Conservation (phyloP, 1,139 yeast species). For the Suhomyces bolitotheri region DNA sequence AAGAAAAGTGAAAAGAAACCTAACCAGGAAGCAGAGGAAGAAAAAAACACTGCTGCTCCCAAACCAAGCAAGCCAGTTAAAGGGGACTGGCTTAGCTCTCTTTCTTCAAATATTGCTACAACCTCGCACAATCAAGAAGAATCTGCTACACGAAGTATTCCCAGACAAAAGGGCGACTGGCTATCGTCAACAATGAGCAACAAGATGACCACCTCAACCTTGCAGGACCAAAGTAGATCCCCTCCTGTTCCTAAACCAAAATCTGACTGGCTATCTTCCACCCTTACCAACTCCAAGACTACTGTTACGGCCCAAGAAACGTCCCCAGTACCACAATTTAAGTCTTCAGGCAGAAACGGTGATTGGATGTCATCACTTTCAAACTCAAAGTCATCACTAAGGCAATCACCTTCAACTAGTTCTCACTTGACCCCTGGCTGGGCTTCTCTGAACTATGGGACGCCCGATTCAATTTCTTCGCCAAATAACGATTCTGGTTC, state of each 20-base stretch:
- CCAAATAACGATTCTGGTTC: conserved; percentile 1
- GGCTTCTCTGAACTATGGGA: conserved; percentile 5
- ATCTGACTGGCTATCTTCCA: conserved; percentile 19
- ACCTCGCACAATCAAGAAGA: conserved; percentile 7
- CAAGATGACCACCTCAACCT: conserved; percentile 13
- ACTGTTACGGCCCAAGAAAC: conserved; percentile 13
- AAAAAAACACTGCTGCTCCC: conserved; percentile 4
- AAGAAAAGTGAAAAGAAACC: conserved; percentile 8
- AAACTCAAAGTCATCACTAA: conserved; percentile 16
- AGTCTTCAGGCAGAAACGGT: conserved; percentile 1
- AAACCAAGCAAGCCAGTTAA: conserved; percentile 15
- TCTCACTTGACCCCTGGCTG: conserved; percentile 10
- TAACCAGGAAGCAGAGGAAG: neutral
- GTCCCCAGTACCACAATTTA: conserved; percentile 3
- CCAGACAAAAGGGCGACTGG: conserved; percentile 19
- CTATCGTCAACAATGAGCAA: conserved; percentile 19
- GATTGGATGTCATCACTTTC: conserved; percentile 20
- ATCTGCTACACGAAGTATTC: neutral
- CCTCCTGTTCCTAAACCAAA: conserved; percentile 14
- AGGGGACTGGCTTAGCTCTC: conserved; percentile 13
- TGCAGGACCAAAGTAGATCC: conserved; percentile 8
- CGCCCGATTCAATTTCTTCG: conserved; percentile 7
- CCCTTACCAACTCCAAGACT: conserved; percentile 15
- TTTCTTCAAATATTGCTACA: conserved; percentile 9
- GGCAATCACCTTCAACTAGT: conserved; percentile 13